phyloP scores from a whole-genome alignment of 2,329 filamentous ascomycete genomes.

The Monilinia polystroma region DNA sequence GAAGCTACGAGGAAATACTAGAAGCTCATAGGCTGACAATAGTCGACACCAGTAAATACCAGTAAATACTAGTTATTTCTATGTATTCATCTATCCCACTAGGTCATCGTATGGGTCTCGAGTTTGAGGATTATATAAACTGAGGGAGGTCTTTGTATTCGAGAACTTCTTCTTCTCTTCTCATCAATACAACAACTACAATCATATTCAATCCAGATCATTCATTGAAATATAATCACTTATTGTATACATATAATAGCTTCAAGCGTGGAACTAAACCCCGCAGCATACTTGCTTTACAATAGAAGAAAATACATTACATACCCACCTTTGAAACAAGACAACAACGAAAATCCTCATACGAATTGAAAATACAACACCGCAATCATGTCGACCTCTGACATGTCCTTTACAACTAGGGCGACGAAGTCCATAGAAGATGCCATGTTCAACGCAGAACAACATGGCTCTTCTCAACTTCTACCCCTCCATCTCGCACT shows the following conservation, averaged over 20 bases:
- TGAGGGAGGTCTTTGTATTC: background rate
- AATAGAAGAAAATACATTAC: background rate
- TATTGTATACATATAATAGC: background rate
- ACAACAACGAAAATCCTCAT: slow-evolving; percentile 6
- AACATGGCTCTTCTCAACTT: slow-evolving; percentile 89
- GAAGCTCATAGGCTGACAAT: background rate
- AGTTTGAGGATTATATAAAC: slow-evolving; percentile 15
- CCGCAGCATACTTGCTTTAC: slow-evolving; percentile 6
- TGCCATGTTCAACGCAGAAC: slow-evolving; percentile 81
- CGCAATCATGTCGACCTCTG: slow-evolving; percentile 61
- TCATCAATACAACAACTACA: slow-evolving; percentile 14
- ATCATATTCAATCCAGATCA: slow-evolving; percentile 4
- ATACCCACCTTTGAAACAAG: background rate
- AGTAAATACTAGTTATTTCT: slow-evolving; percentile 17
- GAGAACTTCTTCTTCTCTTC: background rate
- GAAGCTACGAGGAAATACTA: slow-evolving; percentile 16
- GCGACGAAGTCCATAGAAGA: slow-evolving; percentile 88
- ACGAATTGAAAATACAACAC: slow-evolving; percentile 30
- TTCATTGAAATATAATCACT: background rate
- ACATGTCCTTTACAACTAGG: slow-evolving; percentile 91
- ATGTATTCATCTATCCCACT: background rate
- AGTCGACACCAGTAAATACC: background rate
- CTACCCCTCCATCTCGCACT: slow-evolving; percentile 87
- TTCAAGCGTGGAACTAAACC: slow-evolving; percentile 6
- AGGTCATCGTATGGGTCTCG: slow-evolving; percentile 15